Percentiles rank a stretch among this genome's conserved stretches.
Evolutionary conservation across 352 stramenopile species (phyloP).

Genomic region (Pythium rishiriense): DNA sequence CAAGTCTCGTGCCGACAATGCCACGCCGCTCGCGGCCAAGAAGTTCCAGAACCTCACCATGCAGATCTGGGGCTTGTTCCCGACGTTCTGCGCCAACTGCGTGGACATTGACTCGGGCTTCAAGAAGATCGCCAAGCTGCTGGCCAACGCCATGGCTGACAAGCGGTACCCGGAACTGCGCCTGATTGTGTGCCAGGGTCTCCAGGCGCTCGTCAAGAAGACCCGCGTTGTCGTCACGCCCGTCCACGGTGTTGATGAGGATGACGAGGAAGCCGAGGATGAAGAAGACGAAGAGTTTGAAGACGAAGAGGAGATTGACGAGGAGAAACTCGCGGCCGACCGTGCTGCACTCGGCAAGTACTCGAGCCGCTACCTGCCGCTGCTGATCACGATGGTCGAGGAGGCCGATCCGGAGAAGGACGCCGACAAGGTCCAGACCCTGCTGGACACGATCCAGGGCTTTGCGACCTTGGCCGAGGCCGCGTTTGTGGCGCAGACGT

Average conservation of each 20-base stretch:
- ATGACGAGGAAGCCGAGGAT: slow-evolving; percentile 49
- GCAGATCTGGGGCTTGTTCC: slow-evolving; percentile 83
- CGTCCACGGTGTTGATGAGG: slow-evolving; percentile 39
- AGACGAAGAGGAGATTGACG: slow-evolving; percentile 63
- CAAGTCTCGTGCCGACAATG: slow-evolving; percentile 61
- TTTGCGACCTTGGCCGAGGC: slow-evolving; percentile 79
- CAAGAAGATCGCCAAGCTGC: slow-evolving; percentile 85
- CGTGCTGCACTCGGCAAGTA: slow-evolving; percentile 79
- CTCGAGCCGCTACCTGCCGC: slow-evolving; percentile 77
- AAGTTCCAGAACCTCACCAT: slow-evolving; percentile 78
- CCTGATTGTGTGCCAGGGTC: slow-evolving; percentile 82
- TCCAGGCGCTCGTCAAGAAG: slow-evolving; percentile 78
- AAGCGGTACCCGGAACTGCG: slow-evolving; percentile 84
- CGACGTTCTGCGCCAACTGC: slow-evolving; percentile 70
- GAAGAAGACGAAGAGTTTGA: slow-evolving; percentile 55
- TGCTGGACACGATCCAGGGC: slow-evolving; percentile 80
- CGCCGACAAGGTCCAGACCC: slow-evolving; percentile 60
- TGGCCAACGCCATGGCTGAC: slow-evolving; percentile 86
- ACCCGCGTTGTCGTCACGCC: slow-evolving; percentile 49
- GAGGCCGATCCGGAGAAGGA: slow-evolving; percentile 80
- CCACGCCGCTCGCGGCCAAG: slow-evolving; percentile 68
- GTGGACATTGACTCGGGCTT: slow-evolving; percentile 79
- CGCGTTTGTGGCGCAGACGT: slow-evolving; percentile 63
- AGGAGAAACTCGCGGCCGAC: slow-evolving; percentile 74
- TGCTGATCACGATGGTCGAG: slow-evolving; percentile 84